These are phyloP conservation scores for Diplodia sapinea DNA, from an alignment of 2,329 filamentous ascomycete species.

Conservation along the genomic window DNA sequence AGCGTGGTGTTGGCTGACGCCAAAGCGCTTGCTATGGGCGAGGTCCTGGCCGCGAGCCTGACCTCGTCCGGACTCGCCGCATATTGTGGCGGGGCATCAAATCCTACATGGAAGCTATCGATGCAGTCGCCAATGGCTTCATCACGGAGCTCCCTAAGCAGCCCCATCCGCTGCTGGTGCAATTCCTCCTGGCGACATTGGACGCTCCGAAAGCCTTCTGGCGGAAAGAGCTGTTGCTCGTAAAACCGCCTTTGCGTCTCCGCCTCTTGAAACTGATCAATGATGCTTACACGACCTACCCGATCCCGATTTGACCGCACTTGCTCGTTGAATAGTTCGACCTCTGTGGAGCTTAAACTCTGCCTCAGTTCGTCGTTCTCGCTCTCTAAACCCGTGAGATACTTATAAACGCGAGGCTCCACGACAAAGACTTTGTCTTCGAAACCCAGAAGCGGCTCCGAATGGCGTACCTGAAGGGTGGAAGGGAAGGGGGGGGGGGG, in stretches of 20 bases:
- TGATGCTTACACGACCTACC: not conserved
- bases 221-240: not conserved
- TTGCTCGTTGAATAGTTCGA: not conserved
- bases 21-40: not conserved
- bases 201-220: not conserved
- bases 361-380: not conserved
- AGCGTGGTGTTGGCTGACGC: not conserved
- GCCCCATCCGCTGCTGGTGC: not conserved
- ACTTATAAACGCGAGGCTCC: not conserved
- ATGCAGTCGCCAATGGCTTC: not conserved
- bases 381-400: not conserved
- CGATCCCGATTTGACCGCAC: not conserved
- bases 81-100: not conserved
- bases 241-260: not conserved
- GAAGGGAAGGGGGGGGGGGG: too few relatives aligned
- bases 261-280: not conserved
- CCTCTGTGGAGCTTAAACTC: not conserved
- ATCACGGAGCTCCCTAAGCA: not conserved
- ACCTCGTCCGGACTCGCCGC: not conserved
- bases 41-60: not conserved
- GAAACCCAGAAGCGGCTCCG: not conserved
- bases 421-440: not conserved
- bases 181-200: not conserved
- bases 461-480: not conserved
- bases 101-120: not conserved